phyloP scores from a whole-genome alignment of 148 eudicot genomes.

The Heliosperma pusillum region DNA sequence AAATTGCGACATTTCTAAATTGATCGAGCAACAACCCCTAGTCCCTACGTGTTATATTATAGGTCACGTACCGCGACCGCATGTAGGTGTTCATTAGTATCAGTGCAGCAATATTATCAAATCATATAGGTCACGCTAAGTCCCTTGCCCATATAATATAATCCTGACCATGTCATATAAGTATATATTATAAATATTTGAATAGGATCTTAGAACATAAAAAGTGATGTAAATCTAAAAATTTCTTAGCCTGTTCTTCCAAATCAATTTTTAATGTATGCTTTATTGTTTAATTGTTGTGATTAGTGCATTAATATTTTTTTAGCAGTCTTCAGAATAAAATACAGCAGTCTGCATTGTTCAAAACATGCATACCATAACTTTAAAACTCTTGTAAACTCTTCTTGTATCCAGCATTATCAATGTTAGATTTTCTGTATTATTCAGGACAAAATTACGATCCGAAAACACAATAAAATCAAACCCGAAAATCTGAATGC shows the following conservation, averaged over 20 bases:
- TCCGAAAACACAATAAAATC: not conserved
- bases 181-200: too few species aligned
- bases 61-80: too few species aligned
- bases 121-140: too few species aligned
- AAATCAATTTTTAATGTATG: not conserved
- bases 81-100: too few species aligned
- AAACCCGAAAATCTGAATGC: constrained; percentile 25
- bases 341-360: constrained; percentile 10
- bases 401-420: not conserved
- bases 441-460: not conserved
- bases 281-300: not conserved
- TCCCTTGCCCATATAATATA: too few species aligned
- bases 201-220: not conserved
- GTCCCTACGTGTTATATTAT: too few species aligned
- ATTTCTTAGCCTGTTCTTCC: not conserved
- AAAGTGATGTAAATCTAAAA: not conserved
- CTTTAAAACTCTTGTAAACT: constrained; percentile 1
- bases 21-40: too few species aligned
- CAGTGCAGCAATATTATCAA: too few species aligned
- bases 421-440: constrained; percentile 20
- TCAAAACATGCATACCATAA: constrained; percentile 32
- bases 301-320: constrained; percentile 11
- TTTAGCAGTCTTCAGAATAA: constrained; percentile 10
- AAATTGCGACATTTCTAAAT: too few species aligned
- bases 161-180: too few species aligned